Base-by-base conservation (phyloP, 1,139 yeast species). In the Protomyces macrosporus region DNA sequence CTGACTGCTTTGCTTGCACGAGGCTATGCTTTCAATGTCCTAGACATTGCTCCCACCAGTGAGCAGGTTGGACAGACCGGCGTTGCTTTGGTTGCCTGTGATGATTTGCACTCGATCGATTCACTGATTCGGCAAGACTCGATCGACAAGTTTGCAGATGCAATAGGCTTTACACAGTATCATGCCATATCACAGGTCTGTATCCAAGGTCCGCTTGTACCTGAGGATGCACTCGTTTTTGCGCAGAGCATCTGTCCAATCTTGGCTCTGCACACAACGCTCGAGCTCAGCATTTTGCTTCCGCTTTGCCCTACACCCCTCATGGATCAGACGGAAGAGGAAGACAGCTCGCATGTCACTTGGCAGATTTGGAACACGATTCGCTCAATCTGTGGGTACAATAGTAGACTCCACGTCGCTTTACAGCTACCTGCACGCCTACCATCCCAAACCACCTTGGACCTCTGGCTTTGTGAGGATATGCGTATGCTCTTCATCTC, bases 301-400 rank as follows among this genome's bases (percentile, higher is more conserved):
- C 62, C 62, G 7, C 35, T 58, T 12, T 58, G 56, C 33, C 56
- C 62, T 6, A 42, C 36, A 12, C 56, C 55, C 3, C 56, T 45
- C 33, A 51, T 52, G 10, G 62, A 50, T 32, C 52, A 58, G 9
- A 45, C 16, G 14, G 23, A 23, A 6, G 62, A 58, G 7, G 56
- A 52, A 3, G 62, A 37, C 80, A 80, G 14, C 72, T 78, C 14
- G 86, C 71, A 84, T 45, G 82, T 85, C 2, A 82, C 86, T 1
- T 85, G 90, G 90, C 87, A 84, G 65, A 79, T 84, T 69, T 85
- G 90, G 90, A 83, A 85, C 69, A 78, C 86, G 0, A 79, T 85
- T 9, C 75, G 88, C 34, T 76, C 79, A 6, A 75, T 80, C 48
- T 82, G 85, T 69, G 78, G 79, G 62, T 83, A 84, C 68, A 78